phyloP scores from a whole-genome alignment of 768 basidiomycete species.

The Boletus barrowsii region DNA sequence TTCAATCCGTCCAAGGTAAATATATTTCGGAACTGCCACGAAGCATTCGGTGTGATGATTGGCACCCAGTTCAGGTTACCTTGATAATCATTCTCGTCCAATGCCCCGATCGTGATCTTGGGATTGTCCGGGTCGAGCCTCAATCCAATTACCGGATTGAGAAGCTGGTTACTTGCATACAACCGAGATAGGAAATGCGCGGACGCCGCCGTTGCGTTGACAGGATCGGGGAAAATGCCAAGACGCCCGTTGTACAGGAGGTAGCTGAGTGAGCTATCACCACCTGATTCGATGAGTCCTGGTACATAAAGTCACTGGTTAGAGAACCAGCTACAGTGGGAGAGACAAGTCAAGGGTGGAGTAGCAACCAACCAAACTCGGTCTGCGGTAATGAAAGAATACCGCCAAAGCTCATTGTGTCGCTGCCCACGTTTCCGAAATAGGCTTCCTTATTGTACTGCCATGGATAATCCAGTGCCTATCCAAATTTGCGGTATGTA shows the following conservation, averaged over 20 bases:
- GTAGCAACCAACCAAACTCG: constrained; percentile 10
- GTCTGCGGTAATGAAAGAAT: constrained; percentile 11
- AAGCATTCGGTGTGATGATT: constrained; percentile 12
- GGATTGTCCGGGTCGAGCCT: constrained; percentile 23
- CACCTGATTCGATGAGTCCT: constrained; percentile 18
- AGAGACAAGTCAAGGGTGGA: neutral
- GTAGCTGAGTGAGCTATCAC: constrained; percentile 10
- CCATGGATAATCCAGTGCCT: constrained; percentile 15
- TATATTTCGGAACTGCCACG: constrained; percentile 8
- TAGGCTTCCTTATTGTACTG: constrained; percentile 5
- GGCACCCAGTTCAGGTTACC: constrained; percentile 23
- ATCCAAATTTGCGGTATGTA: neutral
- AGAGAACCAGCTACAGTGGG: neutral
- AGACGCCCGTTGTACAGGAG: constrained; percentile 22
- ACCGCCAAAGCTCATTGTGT: constrained; percentile 17
- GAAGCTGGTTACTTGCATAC: constrained; percentile 13
- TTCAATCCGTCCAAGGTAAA: constrained; percentile 15
- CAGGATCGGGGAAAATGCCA: constrained; percentile 22
- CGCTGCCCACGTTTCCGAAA: constrained; percentile 13
- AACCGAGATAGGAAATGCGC: constrained; percentile 15
- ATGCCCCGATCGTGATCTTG: constrained; percentile 24
- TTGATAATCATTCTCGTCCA: constrained; percentile 21
- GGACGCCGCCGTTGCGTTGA: constrained; percentile 15
- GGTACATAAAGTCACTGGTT: neutral
- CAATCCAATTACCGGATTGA: constrained; percentile 23